Base-by-base conservation (phyloP, 192 early-diverging fungal genomes). In the Rhizophagus prolifer region DNA sequence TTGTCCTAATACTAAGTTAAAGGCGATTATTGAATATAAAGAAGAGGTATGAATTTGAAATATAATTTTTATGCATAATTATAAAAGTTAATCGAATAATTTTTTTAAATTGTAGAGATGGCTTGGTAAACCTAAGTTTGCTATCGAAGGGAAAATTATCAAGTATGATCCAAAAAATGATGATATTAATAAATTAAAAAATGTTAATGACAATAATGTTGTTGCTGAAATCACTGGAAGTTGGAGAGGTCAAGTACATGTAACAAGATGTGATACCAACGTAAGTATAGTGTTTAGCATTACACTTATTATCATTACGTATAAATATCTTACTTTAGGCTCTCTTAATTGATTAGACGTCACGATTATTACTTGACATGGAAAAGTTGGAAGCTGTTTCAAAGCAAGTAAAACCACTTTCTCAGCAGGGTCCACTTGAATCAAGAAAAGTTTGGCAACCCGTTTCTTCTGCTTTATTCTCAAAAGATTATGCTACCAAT, bases 131-230 rank as follows among this genome's bases (percentile, higher is more conserved):
- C 82, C 85, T 44, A 89, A 87, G 76, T 90, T 91, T 63, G 88
- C 86, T n/a, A 82, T 94, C 8, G 81, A 87, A 21, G 92, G 91
- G 14, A 90, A 88, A 76, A 85, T 94, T 54, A 91, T 89, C 80
- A 83, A 79, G n/a, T 90, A 89, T 74, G 87, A 91, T 77, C 80
- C 84, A 10, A 72, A 79, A n/a, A 77, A 71, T 58, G 85, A 79
- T 63, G 72, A 70, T 21, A 66, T 62, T 68, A 82, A 69, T 79
- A 83, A 83, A 64, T 80, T 90, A 47, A 88, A 86, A 76, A 85
- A 89, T 59, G 86, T 92, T 60, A 88, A 90, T 28, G 85, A 84
- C 44, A 30, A 76, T 13, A 83, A 82, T 23, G 81, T 89, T 4
- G 80, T 92, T 46, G 88, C 88, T 28, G 88, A 87, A 59, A 77